Base-by-base conservation (phyloP, 176 grass and related monocot genomes). In the Carex parvula region DNA sequence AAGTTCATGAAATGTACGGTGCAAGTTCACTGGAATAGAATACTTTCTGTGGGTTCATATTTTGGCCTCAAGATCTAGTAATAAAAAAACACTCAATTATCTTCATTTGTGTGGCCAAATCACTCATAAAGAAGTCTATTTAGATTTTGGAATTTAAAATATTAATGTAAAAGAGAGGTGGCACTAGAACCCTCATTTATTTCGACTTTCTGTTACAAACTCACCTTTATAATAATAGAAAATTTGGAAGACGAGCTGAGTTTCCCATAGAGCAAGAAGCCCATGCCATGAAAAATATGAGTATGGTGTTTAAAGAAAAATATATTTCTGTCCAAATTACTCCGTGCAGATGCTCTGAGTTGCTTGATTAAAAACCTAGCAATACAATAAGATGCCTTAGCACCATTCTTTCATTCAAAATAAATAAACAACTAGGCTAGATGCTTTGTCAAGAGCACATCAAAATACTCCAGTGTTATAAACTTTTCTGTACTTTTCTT, bases 181-280 rank as follows among this genome's bases (percentile, higher is more conserved):
- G 55, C 55, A 18, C 4, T 17, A 57, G 4, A 57, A 57, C 12
- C 15, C 55, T 17, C 16, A 61, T 61, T 61, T 17, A 15, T 56
- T 21, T 60, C 2, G 58, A 5, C 18, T 35, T 35, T 35, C 56
- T 63, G 53, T 60, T 20, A 57, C 9, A 81, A 11, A 67, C 78
- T 70, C 85, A 92, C 92, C 95, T 93, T 98, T 82, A 93, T 87
- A 60, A 94, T 83, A 79, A 82, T 94, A 12, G 84, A 94, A 91
- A 93, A 90, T 89, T 94, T 98, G 33, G 88, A 89, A 84, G 83
- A 94, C 82, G 94, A 94, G 55, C 79, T 85, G 62, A 82, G 74
- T 93, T 94, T 98, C 26, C 95, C 92, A 1, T 93, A 85, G 68
- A 98, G 81, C 86, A 98, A 91, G 71, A 93, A 89, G 66, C 91